phyloP scores from a whole-genome alignment of 495 filamentous ascomycete genomes.

The Durotheca rogersii region DNA sequence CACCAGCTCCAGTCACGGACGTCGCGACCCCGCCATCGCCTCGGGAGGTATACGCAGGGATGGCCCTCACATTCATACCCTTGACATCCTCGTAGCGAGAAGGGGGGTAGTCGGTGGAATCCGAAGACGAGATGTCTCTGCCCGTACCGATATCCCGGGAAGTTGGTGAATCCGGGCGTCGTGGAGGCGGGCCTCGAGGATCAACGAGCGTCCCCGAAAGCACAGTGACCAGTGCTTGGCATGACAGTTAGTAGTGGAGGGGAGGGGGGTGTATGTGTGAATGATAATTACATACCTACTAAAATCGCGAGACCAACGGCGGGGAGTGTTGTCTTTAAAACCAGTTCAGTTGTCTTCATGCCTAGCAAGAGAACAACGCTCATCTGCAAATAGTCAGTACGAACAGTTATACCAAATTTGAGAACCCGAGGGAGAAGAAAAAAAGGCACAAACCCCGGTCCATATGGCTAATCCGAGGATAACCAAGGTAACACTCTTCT shows the following conservation, averaged over 20 bases:
- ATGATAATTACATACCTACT: conserved; percentile 43
- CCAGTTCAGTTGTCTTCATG: conserved; percentile 41
- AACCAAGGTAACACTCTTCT: conserved; percentile 42
- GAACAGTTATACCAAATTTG: too few species aligned
- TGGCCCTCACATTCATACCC: conserved; percentile 38
- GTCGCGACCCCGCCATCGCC: conserved; percentile 22
- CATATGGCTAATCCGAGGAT: conserved; percentile 49
- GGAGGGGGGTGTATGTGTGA: conserved; percentile 1
- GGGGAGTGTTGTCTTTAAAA: conserved; percentile 51
- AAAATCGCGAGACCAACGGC: conserved; percentile 49
- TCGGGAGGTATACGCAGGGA: conserved; percentile 38
- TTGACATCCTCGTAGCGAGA: conserved; percentile 51
- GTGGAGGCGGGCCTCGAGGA: conserved; percentile 22
- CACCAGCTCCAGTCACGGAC: conserved; percentile 24
- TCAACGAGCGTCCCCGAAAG: conserved; percentile 35
- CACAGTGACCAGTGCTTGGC: conserved; percentile 39
- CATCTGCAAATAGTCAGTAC: conserved; percentile 40
- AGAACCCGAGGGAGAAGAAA: too few species aligned
- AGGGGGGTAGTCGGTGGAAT: conserved; percentile 44
- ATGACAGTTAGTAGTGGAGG: conserved; percentile 18
- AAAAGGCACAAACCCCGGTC: too few species aligned
- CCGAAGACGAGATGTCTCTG: conserved; percentile 45
- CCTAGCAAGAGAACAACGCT: conserved; percentile 53
- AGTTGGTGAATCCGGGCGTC: conserved; percentile 32
- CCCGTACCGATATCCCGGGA: conserved; percentile 20